Percentiles rank a stretch among this genome's conserved stretches.
Evolutionary conservation across 805 yeast genomes (phyloP).

Genomic region (Candida awuae): DNA sequence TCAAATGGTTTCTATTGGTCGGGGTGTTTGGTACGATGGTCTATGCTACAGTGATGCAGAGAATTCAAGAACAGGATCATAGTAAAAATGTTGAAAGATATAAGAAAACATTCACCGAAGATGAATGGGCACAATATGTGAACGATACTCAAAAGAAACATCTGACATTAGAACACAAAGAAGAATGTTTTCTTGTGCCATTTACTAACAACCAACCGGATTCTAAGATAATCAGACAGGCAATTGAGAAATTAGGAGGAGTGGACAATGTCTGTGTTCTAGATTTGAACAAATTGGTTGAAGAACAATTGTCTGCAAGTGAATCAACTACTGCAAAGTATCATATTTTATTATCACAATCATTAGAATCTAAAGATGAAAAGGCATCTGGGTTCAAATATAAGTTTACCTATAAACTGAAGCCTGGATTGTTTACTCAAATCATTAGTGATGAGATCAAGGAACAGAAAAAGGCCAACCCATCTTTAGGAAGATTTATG

Average conservation of each 20-base stretch:
- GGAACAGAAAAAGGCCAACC: constrained; percentile 17
- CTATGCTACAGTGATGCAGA: constrained; percentile 26
- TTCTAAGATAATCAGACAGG: constrained; percentile 10
- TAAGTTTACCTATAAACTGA: constrained; percentile 26
- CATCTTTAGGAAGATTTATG: constrained; percentile 39
- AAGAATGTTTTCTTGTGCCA: constrained; percentile 27
- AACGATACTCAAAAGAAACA: constrained; percentile 26
- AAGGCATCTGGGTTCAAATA: constrained; percentile 25
- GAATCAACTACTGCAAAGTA: constrained; percentile 37
- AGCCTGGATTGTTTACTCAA: constrained; percentile 44
- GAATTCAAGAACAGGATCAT: constrained; percentile 28
- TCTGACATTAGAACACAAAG: constrained; percentile 20
- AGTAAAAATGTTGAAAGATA: constrained; percentile 23
- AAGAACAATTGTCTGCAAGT: constrained; percentile 31
- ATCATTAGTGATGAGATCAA: constrained; percentile 33
- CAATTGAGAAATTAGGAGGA: constrained; percentile 15
- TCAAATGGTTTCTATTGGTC: constrained; percentile 25
- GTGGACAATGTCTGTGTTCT: constrained; percentile 31
- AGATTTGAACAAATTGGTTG: constrained; percentile 44
- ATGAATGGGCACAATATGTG: constrained; percentile 39
- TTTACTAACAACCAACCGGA: constrained; percentile 13
- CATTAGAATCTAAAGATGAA: constrained; percentile 21
- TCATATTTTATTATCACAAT: constrained; percentile 44
- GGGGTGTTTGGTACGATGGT: constrained; percentile 40
- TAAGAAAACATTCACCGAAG: constrained; percentile 38